Evolutionary conservation across 2,329 filamentous ascomycete species (phyloP).

Genomic region (Talaromyces sp.): DNA sequence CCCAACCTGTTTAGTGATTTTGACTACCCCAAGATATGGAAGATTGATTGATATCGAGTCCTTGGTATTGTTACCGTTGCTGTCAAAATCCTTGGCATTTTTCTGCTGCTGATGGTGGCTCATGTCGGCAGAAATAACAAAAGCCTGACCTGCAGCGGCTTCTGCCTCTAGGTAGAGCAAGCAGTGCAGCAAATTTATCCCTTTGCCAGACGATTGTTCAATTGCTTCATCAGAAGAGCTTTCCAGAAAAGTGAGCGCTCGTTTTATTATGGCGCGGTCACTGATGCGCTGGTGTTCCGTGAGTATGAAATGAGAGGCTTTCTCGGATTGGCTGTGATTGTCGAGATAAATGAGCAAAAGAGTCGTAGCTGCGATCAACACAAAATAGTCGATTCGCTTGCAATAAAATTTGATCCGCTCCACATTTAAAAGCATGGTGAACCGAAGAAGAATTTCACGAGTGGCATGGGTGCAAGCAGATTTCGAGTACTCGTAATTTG

Average conservation of each 20-base stretch:
- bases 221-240: background rate
- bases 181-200: constrained; percentile 1
- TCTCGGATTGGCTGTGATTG: background rate
- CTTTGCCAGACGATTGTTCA: constrained; percentile 1
- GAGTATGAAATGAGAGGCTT: background rate
- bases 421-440: background rate
- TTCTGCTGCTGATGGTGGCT: background rate
- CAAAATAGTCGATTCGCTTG: constrained; percentile 2
- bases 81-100: background rate
- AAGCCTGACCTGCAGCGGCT: background rate
- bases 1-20: background rate
- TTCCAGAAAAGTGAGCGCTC: background rate
- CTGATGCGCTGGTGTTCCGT: background rate
- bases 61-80: background rate
- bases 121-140: background rate
- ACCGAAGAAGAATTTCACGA: constrained; percentile 2
- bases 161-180: constrained; percentile 4
- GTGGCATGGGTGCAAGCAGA: background rate
- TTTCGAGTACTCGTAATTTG: constrained; percentile 1
- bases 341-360: background rate
- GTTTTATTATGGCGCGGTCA: constrained; percentile 3
- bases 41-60: background rate
- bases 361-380: constrained; percentile 3
- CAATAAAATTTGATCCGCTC: background rate
- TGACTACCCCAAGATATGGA: constrained; percentile 3